These are phyloP conservation scores for Dillenia suffruticosa DNA, from an alignment of 164 flowering plant genomes.

Conservation along the genomic window DNA sequence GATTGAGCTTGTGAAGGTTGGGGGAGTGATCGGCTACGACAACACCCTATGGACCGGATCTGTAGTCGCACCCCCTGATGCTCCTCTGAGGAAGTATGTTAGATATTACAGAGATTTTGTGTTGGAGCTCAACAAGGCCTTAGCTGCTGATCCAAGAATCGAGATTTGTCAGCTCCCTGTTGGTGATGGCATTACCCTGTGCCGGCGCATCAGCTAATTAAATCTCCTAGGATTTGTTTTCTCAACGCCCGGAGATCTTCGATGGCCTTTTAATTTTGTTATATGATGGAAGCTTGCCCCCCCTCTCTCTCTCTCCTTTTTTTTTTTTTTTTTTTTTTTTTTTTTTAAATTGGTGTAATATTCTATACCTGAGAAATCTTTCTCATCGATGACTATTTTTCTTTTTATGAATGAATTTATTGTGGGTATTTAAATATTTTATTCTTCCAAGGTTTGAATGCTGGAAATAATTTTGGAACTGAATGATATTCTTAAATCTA, in stretches of 20 bases:
- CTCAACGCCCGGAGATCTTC: too few relatives aligned
- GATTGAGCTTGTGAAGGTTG: slow-evolving; percentile 81
- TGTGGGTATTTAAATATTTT: too few relatives aligned
- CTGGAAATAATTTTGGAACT: too few relatives aligned
- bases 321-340: neutral
- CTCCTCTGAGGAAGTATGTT: slow-evolving; percentile 81
- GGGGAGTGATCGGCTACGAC: slow-evolving; percentile 94
- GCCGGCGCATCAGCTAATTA: slow-evolving; percentile 78
- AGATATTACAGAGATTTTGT: slow-evolving; percentile 92
- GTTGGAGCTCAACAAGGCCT: slow-evolving; percentile 86
- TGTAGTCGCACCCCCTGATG: slow-evolving; percentile 89
- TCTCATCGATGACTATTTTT: too few relatives aligned
- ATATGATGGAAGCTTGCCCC: neutral
- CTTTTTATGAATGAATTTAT: too few relatives aligned
- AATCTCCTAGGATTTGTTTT: too few relatives aligned
- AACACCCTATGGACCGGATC: slow-evolving; percentile 99
- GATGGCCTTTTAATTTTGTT: too few relatives aligned
- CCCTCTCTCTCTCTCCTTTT: neutral
- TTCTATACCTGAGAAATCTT: too few relatives aligned
- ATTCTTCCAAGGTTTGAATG: too few relatives aligned
- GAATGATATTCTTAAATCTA: too few relatives aligned
- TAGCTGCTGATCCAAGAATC: slow-evolving; percentile 85
- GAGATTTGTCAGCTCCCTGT: slow-evolving; percentile 97
- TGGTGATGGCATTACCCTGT: slow-evolving; percentile 93
- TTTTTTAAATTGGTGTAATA: neutral